Evolutionary conservation across 2,329 filamentous ascomycete genomes (phyloP), one percentile per base, ranked within the genome.

Genomic region (Xylaria sp.): DNA sequence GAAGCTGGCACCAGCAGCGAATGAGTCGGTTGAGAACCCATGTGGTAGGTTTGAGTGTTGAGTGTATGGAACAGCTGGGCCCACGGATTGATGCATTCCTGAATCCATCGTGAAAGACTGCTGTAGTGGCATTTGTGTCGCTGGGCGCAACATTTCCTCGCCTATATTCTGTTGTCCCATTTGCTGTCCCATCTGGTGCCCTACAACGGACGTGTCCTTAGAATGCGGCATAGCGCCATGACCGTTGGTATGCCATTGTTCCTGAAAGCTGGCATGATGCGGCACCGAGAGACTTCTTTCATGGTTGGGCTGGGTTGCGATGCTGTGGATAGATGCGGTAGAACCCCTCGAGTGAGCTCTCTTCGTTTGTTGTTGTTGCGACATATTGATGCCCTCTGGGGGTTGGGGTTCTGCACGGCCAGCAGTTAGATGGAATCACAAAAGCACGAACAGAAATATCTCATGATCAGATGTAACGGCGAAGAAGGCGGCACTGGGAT

Each of bases 121-220:
- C 44, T 77, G 78, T 48, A 79, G 76, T 64, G 85, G 83, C 69
- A 87, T 79, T 64, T 86, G 85, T 21, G 81, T 79, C 27, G 83
- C 81, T 17, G 83, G 82, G 58, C 86, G 83, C 63, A 88, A 76
- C 48, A 88, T 81, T 62, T 86, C 85, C 67, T 88, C 86, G 23
- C 83, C 76, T 3, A 83, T 80, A 78, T 88, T 80, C 54, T 81
- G 66, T 19, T 63, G 63, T 15, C 41, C 51, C 59, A 66, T 43
- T 6, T 27, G 41, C 29, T 63, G 60, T 10, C 51, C 59, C 59
- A 65, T 62, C 46, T 64, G 61, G 15, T 62, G 61, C 27, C 54
- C 69, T 7, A 74, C 72, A 10, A 74, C 70, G 7, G 73, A 71
- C 64, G 85, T 79, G 48, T 80, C 78, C 68, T 80, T 80, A 9